Conservation (phyloP, 441 rosid genomes). For the Populus trichocarpa region DNA sequence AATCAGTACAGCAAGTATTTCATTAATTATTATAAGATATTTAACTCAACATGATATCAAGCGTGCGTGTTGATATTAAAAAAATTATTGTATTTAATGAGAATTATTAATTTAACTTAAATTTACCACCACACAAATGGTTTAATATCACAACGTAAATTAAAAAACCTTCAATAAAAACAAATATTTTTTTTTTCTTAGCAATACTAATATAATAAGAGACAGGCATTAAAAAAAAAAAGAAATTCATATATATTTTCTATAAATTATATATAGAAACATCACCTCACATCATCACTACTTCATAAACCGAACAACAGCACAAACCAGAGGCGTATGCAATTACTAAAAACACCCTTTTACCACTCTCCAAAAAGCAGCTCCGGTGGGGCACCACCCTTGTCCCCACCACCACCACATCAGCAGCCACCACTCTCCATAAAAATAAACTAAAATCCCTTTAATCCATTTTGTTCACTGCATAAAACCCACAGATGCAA, state of each 20-base stretch:
- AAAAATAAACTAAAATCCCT: not conserved
- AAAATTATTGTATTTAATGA: too few relatives aligned
- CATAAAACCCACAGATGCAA: not conserved
- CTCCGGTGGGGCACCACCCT: constrained; percentile 18
- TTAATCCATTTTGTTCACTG: not conserved
- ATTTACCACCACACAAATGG: too few relatives aligned
- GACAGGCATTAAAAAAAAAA: too few relatives aligned
- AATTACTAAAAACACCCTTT: constrained; percentile 17
- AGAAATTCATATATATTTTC: too few relatives aligned
- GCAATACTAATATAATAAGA: not conserved
- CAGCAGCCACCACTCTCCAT: too few relatives aligned
- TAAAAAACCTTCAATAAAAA: too few relatives aligned
- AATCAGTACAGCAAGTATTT: too few relatives aligned
- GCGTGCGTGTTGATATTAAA: too few relatives aligned
- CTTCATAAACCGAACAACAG: not conserved
- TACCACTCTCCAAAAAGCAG: not conserved
- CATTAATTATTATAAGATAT: too few relatives aligned
- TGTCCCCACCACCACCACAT: constrained; percentile 14
- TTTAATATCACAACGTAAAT: too few relatives aligned
- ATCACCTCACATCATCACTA: not conserved
- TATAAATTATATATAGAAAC: not conserved
- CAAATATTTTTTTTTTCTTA: not conserved
- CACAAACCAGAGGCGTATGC: not conserved
- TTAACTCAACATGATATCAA: too few relatives aligned
- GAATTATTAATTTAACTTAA: too few relatives aligned